Base-by-base conservation (phyloP, 371 early-diverging fungal genomes). In the Rhizomucor miehei region DNA sequence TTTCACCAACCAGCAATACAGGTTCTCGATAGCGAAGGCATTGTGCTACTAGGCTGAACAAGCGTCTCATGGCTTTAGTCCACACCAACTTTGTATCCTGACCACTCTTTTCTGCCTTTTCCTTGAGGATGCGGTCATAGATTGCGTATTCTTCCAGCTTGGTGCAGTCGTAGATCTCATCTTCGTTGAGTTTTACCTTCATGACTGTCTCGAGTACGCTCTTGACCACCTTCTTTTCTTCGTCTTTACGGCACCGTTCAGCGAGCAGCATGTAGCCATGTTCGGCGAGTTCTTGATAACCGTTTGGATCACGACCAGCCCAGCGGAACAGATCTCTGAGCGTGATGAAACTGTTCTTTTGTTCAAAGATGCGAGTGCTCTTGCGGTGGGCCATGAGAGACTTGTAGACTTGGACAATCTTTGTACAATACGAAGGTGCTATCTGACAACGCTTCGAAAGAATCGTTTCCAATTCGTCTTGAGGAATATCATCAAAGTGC, bases 291-390 rank as follows among this genome's bases (percentile, higher is more conserved):
- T 90, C 86, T 50, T 92, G 85, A 56, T 90, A 87, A 3, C 88
- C 81, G 11, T 73, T 69, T 3, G 90, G 89, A 24, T 84, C 84
- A 62, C 99, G 91, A 21, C 88, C 85, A 20, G 94, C 95, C 99
- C 99, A 99, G 47, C 97, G 87, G 84, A 99, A 99, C 55, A 99
- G 77, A 71, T 99, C 99, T 63, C 99, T 90, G 20, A 99, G 75
- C 0, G 99, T 99, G 49, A 98, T 92, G 56, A 94, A 92, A 16
- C 92, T 92, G 60, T 94, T 87, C 38, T 89, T 88, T 40, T 95
- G 91, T 55, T 97, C 94, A 73, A 98, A 98, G 41, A 98, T 82
- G 25, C 94, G 82, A 0, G 92, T 87, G 44, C 86, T 82, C 44
- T 88, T 87, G 51, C 93, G 83, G 35, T 85, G 82, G 37, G 86